These are phyloP conservation scores for Luffa aegyptiaca DNA, from an alignment of 306 rosid species.

Conservation along the genomic window DNA sequence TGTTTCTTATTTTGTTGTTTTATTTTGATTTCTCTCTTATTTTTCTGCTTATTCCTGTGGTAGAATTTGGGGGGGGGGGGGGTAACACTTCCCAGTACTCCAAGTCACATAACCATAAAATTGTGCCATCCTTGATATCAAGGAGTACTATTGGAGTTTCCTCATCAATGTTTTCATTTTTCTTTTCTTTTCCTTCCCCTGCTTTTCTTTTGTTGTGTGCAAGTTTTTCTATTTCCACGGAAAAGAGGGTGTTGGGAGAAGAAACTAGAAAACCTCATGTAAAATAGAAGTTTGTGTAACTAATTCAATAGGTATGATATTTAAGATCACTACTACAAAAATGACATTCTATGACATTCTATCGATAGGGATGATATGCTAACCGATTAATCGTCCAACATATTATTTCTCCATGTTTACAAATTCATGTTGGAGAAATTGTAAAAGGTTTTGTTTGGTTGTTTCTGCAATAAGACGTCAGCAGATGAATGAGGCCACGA, in stretches of 20 bases:
- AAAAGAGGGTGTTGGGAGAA: background rate
- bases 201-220: background rate
- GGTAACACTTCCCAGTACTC: background rate
- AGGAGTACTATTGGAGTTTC: background rate
- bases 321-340: too few relatives aligned
- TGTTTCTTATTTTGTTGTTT: too few relatives aligned
- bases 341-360: too few relatives aligned
- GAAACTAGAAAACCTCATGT: background rate
- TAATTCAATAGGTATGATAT: background rate
- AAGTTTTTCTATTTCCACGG: background rate
- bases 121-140: background rate
- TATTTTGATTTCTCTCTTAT: too few relatives aligned
- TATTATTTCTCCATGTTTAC: conserved; percentile 72
- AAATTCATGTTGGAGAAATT: conserved; percentile 91
- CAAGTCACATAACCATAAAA: background rate
- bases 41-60: too few relatives aligned
- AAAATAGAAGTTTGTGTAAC: background rate
- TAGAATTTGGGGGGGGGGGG: too few relatives aligned
- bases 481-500: conserved; percentile 45
- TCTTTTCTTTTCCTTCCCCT: background rate
- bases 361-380: conserved; percentile 4
- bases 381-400: conserved; percentile 88
- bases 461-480: conserved; percentile 76
- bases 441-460: conserved; percentile 68
- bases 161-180: background rate